phyloP scores from a whole-genome alignment of 2,329 filamentous ascomycete species.

The Neonectria punicea region DNA sequence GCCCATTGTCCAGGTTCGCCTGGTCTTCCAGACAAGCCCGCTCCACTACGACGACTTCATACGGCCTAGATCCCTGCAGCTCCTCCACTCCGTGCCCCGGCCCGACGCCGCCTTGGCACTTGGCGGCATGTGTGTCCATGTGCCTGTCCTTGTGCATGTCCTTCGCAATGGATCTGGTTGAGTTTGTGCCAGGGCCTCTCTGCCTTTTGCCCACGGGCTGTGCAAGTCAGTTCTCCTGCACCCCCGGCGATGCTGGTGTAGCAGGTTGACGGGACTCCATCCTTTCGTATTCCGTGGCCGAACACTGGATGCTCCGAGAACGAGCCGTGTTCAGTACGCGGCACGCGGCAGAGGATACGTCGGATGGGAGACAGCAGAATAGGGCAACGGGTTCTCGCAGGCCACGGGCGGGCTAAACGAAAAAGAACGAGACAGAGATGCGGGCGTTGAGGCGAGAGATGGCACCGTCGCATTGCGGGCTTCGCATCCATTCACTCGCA shows the following conservation, averaged over 20 bases:
- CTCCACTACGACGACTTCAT: not conserved
- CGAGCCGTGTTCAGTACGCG: not conserved
- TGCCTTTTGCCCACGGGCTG: not conserved
- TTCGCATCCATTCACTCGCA: not conserved
- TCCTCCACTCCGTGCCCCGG: not conserved
- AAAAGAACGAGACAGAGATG: not conserved
- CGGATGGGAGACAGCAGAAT: not conserved
- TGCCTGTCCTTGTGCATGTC: not conserved
- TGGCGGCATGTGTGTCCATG: not conserved
- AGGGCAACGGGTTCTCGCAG: not conserved
- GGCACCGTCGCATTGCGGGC: slow-evolving; percentile 1
- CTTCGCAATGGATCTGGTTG: not conserved
- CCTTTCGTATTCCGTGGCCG: not conserved
- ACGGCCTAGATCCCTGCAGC: not conserved
- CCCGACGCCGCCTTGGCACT: slow-evolving; percentile 2
- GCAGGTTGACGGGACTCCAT: not conserved
- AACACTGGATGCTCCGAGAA: not conserved
- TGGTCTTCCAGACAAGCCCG: not conserved
- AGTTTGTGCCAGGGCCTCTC: not conserved
- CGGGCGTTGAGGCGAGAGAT: not conserved
- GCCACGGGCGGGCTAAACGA: not conserved
- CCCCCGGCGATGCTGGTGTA: not conserved
- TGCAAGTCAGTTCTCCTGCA: not conserved
- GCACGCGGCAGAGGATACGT: not conserved
- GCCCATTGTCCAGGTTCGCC: not conserved